phyloP scores from a whole-genome alignment of 169 alveolate genomes.

The Plasmodium reichenowi region DNA sequence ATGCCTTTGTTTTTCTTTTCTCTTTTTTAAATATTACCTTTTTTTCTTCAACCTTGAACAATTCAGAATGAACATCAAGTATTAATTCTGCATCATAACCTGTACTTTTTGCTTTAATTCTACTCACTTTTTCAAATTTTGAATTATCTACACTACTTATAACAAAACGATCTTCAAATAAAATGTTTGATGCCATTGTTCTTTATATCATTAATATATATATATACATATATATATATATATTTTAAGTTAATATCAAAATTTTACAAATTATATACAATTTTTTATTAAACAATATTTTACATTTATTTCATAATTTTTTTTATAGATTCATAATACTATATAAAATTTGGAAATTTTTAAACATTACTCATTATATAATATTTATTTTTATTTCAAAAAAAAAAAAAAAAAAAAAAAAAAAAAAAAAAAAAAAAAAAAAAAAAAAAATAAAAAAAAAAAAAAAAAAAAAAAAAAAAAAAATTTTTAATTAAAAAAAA shows the following conservation, averaged over 20 bases:
- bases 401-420: too few species aligned
- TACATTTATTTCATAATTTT: too few species aligned
- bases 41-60: slow-evolving; percentile 89
- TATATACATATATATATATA: neutral
- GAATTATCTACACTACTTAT: slow-evolving; percentile 91
- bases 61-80: slow-evolving; percentile 90
- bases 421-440: too few species aligned
- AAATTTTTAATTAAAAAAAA: too few species aligned
- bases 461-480: too few species aligned
- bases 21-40: slow-evolving; percentile 77
- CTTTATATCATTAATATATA: neutral
- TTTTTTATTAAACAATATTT: too few species aligned
- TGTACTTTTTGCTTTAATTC: slow-evolving; percentile 92
- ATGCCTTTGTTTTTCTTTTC: too few species aligned
- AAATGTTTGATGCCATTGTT: slow-evolving; percentile 61
- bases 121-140: slow-evolving; percentile 91
- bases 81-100: slow-evolving; percentile 94
- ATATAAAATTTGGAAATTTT: too few species aligned
- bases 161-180: slow-evolving; percentile 93
- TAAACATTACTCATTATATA: too few species aligned
- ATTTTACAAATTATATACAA: neutral
- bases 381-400: too few species aligned
- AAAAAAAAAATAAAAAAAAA: too few species aligned
- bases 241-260: neutral
- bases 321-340: too few species aligned